Conservation (phyloP, 208 protist genomes). For the Histomonas meleagridis region DNA sequence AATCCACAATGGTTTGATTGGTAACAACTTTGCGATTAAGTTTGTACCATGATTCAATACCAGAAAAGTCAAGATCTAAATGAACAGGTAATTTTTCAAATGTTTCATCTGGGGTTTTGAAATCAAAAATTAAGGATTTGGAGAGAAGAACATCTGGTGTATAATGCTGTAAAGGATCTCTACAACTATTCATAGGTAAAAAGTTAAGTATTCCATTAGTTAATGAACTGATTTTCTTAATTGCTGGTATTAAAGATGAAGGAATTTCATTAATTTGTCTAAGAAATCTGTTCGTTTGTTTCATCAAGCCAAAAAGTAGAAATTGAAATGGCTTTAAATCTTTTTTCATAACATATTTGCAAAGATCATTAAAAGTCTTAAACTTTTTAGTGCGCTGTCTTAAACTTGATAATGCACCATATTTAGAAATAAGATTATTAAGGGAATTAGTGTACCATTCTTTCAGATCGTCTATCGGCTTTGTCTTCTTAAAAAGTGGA, state of each 20-base stretch:
- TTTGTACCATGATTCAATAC: neutral
- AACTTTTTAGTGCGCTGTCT: neutral
- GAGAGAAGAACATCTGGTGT: neutral
- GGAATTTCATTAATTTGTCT: neutral
- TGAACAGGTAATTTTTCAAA: neutral
- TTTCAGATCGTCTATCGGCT: neutral
- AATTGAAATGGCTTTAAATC: neutral
- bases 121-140: neutral
- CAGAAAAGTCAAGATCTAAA: neutral
- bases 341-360: neutral
- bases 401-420: no score
- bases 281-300: neutral
- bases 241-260: neutral
- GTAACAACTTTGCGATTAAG: neutral
- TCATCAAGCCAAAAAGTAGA: neutral
- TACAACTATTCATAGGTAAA: neutral
- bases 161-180: neutral
- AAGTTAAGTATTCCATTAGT: neutral
- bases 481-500: neutral
- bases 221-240: neutral
- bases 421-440: neutral
- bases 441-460: neutral
- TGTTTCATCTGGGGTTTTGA: neutral
- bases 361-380: neutral
- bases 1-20: neutral